Evolutionary conservation across 2,329 filamentous ascomycete genomes (phyloP).

Genomic region (Pseudogymnoascus sp.): DNA sequence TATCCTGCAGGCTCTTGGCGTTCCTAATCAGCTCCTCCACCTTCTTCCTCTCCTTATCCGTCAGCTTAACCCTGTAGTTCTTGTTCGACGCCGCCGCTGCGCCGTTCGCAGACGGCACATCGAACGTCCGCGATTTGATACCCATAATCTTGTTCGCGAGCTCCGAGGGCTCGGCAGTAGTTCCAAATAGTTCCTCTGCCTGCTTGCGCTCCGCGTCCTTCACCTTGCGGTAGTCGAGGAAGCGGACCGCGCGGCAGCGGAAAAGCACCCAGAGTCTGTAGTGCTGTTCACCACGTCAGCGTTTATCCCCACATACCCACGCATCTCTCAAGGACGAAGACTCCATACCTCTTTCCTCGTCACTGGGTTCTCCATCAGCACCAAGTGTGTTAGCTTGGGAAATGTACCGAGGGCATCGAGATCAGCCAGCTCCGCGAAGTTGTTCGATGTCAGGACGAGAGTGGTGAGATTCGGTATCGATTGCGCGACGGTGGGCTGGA

Average conservation of each 20-base stretch:
- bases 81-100: slow-evolving; percentile 41
- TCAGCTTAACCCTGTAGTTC: slow-evolving; percentile 73
- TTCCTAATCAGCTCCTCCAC: slow-evolving; percentile 82
- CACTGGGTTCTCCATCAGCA: slow-evolving; percentile 80
- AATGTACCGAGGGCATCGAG: slow-evolving; percentile 70
- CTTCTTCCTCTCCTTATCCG: slow-evolving; percentile 76
- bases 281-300: slow-evolving; percentile 45
- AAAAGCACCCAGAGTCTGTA: slow-evolving; percentile 91
- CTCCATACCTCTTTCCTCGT: slow-evolving; percentile 79
- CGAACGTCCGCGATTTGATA: slow-evolving; percentile 70
- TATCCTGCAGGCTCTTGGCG: slow-evolving; percentile 83
- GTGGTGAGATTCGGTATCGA: slow-evolving; percentile 76
- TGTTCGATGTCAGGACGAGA: slow-evolving; percentile 76
- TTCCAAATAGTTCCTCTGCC: slow-evolving; percentile 77
- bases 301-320: not conserved
- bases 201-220: slow-evolving; percentile 73
- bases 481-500: slow-evolving; percentile 66
- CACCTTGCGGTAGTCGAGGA: slow-evolving; percentile 88
- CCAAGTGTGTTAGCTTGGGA: slow-evolving; percentile 65
- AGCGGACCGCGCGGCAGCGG: slow-evolving; percentile 75
- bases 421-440: slow-evolving; percentile 75
- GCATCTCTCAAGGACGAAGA: not conserved
- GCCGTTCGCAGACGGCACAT: slow-evolving; percentile 43
- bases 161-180: slow-evolving; percentile 65
- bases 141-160: slow-evolving; percentile 78